A percentile compares a stretch with the other conserved stretches of the same genome.
These are phyloP conservation scores for Helminthosporium solani DNA, from an alignment of 2,329 filamentous ascomycete genomes.

Conservation along the genomic window DNA sequence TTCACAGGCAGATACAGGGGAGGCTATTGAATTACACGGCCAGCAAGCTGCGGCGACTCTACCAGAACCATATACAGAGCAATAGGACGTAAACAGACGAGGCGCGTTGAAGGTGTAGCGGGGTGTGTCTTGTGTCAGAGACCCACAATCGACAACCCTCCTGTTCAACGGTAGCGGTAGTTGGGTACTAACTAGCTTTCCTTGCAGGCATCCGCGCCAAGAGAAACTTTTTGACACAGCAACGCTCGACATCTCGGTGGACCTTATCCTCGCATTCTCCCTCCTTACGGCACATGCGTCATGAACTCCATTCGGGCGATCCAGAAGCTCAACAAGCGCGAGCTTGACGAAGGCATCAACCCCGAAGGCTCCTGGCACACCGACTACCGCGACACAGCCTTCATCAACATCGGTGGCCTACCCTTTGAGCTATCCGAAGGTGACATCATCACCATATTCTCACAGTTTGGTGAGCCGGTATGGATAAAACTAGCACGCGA, in stretches of 20 bases:
- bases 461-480: slow-evolving; percentile 92
- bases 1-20: background rate
- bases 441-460: slow-evolving; percentile 94
- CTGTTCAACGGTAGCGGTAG: slow-evolving; percentile 22
- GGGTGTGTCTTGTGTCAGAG: slow-evolving; percentile 12
- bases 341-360: slow-evolving; percentile 84
- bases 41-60: background rate
- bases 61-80: background rate
- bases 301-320: slow-evolving; percentile 97
- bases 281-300: slow-evolving; percentile 20
- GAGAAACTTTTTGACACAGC: slow-evolving; percentile 31
- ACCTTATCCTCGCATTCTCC: background rate
- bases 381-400: slow-evolving; percentile 97
- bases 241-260: background rate
- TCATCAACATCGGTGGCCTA: slow-evolving; percentile 91
- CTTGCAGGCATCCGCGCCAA: slow-evolving; percentile 36
- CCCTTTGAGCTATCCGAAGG: slow-evolving; percentile 93
- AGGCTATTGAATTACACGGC: background rate
- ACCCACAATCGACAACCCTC: slow-evolving; percentile 22
- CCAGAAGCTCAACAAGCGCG: slow-evolving; percentile 87
- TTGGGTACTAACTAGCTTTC: too few relatives aligned
- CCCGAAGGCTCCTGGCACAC: slow-evolving; percentile 93
- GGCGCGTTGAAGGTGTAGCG: slow-evolving; percentile 14
- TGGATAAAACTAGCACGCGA: slow-evolving; percentile 91
- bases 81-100: slow-evolving; percentile 9